phyloP scores from a whole-genome alignment of 352 stramenopile species.

The Bremia lactucae region DNA sequence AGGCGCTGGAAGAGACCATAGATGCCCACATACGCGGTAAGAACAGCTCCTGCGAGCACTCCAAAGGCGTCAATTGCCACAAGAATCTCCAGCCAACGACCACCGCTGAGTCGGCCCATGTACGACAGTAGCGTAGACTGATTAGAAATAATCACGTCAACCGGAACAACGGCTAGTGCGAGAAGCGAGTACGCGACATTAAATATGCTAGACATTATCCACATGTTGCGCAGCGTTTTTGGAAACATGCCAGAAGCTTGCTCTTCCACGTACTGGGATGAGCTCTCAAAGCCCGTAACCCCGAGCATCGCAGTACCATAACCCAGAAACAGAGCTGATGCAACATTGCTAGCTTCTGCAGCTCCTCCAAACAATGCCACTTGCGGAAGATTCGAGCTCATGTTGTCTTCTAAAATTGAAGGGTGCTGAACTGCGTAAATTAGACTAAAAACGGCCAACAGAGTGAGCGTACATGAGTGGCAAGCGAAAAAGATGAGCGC shows the following conservation, averaged over 20 bases:
- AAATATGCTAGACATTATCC: constrained; percentile 65
- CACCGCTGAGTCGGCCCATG: constrained; percentile 34
- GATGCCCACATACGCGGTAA: constrained; percentile 81
- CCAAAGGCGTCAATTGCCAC: constrained; percentile 81
- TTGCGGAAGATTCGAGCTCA: constrained; percentile 39
- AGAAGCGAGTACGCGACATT: constrained; percentile 61
- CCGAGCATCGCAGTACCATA: constrained; percentile 75
- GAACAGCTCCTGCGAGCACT: constrained; percentile 74
- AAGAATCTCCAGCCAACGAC: constrained; percentile 28
- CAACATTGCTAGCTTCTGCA: constrained; percentile 26
- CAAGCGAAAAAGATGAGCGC: constrained; percentile 71
- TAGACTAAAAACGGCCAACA: constrained; percentile 39
- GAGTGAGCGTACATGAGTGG: constrained; percentile 57
- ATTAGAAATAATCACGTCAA: constrained; percentile 56
- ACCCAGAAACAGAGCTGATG: constrained; percentile 56
- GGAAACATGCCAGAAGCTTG: constrained; percentile 71
- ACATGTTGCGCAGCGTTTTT: constrained; percentile 73
- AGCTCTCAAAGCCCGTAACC: constrained; percentile 85
- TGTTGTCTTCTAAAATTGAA: constrained; percentile 58
- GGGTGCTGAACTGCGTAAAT: constrained; percentile 53
- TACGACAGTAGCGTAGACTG: constrained; percentile 61
- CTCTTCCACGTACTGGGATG: constrained; percentile 84
- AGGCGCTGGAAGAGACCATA: constrained; percentile 68
- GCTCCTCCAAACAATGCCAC: constrained; percentile 42
- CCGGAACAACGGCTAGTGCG: constrained; percentile 61